Percentiles rank a stretch among this genome's conserved stretches.
Conservation (phyloP, 2,329 filamentous ascomycete genomes). For the Pseudogymnoascus sp. region DNA sequence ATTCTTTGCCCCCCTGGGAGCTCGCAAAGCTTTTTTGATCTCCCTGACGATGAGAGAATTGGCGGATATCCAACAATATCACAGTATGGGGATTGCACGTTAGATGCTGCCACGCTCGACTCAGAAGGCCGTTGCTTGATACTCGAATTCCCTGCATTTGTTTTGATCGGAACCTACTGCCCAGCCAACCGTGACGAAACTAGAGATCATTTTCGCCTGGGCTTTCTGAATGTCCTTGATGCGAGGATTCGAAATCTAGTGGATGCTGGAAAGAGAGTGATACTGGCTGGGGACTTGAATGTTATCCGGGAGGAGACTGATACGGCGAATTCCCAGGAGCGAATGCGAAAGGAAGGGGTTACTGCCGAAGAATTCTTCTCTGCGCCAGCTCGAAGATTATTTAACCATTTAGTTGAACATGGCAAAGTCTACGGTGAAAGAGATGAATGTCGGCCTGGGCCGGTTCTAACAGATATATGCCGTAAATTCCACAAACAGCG, state of each 20-base stretch:
- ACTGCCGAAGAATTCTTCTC: constrained; percentile 66
- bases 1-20: constrained; percentile 67
- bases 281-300: constrained; percentile 85
- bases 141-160: constrained; percentile 89
- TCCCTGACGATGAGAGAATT: constrained; percentile 67
- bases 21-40: constrained; percentile 61
- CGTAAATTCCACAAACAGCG: constrained; percentile 73
- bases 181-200: constrained; percentile 82
- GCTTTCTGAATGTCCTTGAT: constrained; percentile 74
- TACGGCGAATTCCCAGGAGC: constrained; percentile 64
- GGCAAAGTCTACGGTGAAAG: constrained; percentile 59
- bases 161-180: constrained; percentile 85
- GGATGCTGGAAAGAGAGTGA: constrained; percentile 71
- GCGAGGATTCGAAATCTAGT: constrained; percentile 76
- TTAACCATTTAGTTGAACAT: constrained; percentile 76
- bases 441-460: constrained; percentile 60
- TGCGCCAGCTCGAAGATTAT: constrained; percentile 62
- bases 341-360: constrained; percentile 60
- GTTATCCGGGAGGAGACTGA: constrained; percentile 60
- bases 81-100: constrained; percentile 53
- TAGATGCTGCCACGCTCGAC: constrained; percentile 70
- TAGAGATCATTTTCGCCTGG: constrained; percentile 72
- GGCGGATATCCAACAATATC: constrained; percentile 73
- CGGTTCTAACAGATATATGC: constrained; percentile 76
- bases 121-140: constrained; percentile 87